Evolutionary conservation across 176 grass and related monocot genomes (phyloP), one percentile per base, ranked within the genome.

Genomic region (Calamus simplicifolius): DNA sequence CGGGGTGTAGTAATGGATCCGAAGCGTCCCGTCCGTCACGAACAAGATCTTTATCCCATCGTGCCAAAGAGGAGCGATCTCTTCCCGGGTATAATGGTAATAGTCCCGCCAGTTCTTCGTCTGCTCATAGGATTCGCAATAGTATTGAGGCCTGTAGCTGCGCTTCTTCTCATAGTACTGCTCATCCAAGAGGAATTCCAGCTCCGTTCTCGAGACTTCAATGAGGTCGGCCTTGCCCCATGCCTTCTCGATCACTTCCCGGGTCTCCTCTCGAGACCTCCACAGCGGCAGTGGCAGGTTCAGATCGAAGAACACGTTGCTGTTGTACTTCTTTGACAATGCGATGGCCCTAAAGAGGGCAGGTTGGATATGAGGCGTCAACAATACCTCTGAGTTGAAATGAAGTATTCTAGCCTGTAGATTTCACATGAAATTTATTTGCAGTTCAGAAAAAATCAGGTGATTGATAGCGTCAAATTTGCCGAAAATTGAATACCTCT

Each of bases 101-200:
- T 84, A 87, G 10, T 85, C 52, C 52, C 83, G 59, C 59, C 70
- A 62, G 28, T 81, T 84, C 74, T 85, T 84, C 3, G 71, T 90
- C 43, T 81, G 69, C 64, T 87, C 77, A 58, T 75, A 76, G 43
- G 76, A 70, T 59, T 90, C 91, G 25, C 79, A 67, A 62, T 84
- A 96, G 69, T 96, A 90, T 66, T 90, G 86, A 69, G 86, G 91
- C n/a, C 71, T 80, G 35, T 79, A 78, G 14, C 72, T 73, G 49
- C 91, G 68, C 70, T 95, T 90, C 76, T 68, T 62, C 61, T 79
- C 68, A 38, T 87, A 96, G 49, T 90, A 84, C 52, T 89, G 75
- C 23, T 96, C 86, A 61, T 96, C 80, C 49, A 96, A 77, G 57
- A 96, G 86, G 75, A 96, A 96, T 58, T 96, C 91, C 12, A 96